Base-by-base conservation (phyloP, 495 filamentous ascomycete species). In the Sordaria brevicollis region DNA sequence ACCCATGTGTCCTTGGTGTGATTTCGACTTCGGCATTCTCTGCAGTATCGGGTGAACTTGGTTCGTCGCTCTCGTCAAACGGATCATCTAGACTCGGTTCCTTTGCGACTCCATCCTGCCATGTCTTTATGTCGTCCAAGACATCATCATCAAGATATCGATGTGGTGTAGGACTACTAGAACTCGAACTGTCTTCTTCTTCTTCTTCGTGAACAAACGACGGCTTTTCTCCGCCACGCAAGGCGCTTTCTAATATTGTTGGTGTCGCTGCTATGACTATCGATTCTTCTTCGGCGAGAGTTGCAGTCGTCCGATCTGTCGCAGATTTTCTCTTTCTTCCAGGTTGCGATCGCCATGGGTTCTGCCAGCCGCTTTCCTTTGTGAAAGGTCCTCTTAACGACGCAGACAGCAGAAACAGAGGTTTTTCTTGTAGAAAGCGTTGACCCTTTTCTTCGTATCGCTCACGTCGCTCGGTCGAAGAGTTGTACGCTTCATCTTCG, bases 331-430 rank as follows among this genome's bases (percentile, higher is more conserved):
- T 68, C 25, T 15, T 33, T 31, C 29, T 54, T 5, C 33, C 29
- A 4, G 73, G 71, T 5, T 72, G 62, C 1, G 76, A 78, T 10
- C 68, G 78, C 90, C 89, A 92, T 0, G 89, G 90, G 72, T 92
- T 92, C 31, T 72, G 71, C 90, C 90, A 92, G 34, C 81, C 84
- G 1, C 82, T 79, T 7, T 76, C 68, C 73, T 71, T 76, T 17
- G 87, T 84, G 66, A 92, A 89, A 1, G 90, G 90, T 0, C 90
- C 90, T 25, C 79, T 82, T 19, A 92, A 78, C 10, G 83, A 81
- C 13, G 90, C 87, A 5, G 89, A 90, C 3, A 89, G 76, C 19
- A 93, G 84, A 68, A 86, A 83, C 1, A 90, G 71, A 3, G 84
- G 82, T 36, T 81, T 80, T 1, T 90, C 89, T 19, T 83, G 76